These are phyloP conservation scores for Periconia sp. DNA, from an alignment of 2,329 filamentous ascomycete species.

Conservation along the genomic window DNA sequence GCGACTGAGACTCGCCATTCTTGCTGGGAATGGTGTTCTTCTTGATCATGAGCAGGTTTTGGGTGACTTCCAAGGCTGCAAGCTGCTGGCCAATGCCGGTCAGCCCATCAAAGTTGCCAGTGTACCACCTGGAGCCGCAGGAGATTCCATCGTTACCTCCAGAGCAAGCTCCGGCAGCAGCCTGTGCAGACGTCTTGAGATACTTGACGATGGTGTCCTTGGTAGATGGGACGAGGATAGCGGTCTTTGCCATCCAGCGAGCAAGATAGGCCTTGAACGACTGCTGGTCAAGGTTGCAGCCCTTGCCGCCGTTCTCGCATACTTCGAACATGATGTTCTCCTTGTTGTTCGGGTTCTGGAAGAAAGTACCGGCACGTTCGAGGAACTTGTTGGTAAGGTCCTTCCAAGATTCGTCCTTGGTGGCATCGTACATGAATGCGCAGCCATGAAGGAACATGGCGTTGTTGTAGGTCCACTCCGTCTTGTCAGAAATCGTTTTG, in stretches of 20 bases:
- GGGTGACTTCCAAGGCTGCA: slow-evolving; percentile 53
- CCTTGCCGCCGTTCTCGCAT: slow-evolving; percentile 62
- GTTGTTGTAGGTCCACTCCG: slow-evolving; percentile 64
- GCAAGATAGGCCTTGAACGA: slow-evolving; percentile 78
- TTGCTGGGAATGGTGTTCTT: slow-evolving; percentile 37
- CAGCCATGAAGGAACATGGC: slow-evolving; percentile 62
- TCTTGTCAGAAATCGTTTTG: slow-evolving; percentile 53
- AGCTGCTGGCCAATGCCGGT: slow-evolving; percentile 54
- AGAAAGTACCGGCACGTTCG: slow-evolving; percentile 55
- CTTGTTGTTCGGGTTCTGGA: slow-evolving; percentile 58
- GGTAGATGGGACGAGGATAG: slow-evolving; percentile 52
- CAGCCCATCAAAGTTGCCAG: slow-evolving; percentile 48
- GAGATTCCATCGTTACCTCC: slow-evolving; percentile 47
- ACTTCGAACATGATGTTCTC: slow-evolving; percentile 68
- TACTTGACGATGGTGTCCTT: slow-evolving; percentile 45
- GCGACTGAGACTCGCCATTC: slow-evolving; percentile 23
- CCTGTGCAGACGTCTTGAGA: slow-evolving; percentile 49
- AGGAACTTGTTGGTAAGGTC: slow-evolving; percentile 66
- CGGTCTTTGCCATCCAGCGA: slow-evolving; percentile 64
- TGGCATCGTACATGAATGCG: slow-evolving; percentile 63
- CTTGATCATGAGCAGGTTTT: slow-evolving; percentile 48
- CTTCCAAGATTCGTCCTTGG: slow-evolving; percentile 60
- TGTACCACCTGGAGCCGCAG: slow-evolving; percentile 56
- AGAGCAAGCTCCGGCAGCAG: slow-evolving; percentile 52
- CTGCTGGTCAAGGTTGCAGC: slow-evolving; percentile 73